Percentiles rank a stretch among this genome's conserved stretches.
These are phyloP conservation scores for Parascedosporium putredinis DNA, from an alignment of 2,329 filamentous ascomycete species.

Conservation along the genomic window DNA sequence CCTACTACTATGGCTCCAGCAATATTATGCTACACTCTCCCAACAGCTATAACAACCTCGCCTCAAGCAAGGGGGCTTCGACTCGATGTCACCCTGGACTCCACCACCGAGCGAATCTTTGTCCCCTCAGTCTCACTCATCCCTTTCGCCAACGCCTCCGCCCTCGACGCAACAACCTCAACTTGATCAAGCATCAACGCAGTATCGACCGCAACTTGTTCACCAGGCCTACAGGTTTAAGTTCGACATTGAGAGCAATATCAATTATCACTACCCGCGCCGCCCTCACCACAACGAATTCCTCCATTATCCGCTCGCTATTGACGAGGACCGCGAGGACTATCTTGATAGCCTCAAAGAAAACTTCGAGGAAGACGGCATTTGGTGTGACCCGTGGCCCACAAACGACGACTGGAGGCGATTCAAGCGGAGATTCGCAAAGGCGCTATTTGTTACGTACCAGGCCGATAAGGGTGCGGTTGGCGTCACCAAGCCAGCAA, in stretches of 20 bases:
- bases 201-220: constrained; percentile 23
- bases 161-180: not conserved
- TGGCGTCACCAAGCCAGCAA: not conserved
- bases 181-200: not conserved
- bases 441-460: constrained; percentile 17
- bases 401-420: constrained; percentile 29
- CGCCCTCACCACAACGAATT: constrained; percentile 31
- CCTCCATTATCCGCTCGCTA: constrained; percentile 24
- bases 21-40: constrained; percentile 10
- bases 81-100: not conserved
- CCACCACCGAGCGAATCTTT: not conserved
- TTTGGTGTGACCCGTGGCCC: constrained; percentile 26
- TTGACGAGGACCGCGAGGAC: constrained; percentile 20
- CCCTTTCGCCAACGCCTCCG: constrained; percentile 6
- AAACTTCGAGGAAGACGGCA: constrained; percentile 14
- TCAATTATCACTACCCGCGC: constrained; percentile 30
- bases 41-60: constrained; percentile 1
- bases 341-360: constrained; percentile 9
- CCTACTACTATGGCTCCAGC: constrained; percentile 13
- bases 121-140: not conserved
- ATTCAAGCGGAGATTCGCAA: constrained; percentile 23
- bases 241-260: constrained; percentile 35
- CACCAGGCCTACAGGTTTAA: constrained; percentile 36
- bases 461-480: constrained; percentile 21
- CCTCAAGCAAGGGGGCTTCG: not conserved